Evolutionary conservation across 345 rosid genomes (phyloP), one percentile per base, ranked within the genome.

Genomic region (Eucalyptus albens): DNA sequence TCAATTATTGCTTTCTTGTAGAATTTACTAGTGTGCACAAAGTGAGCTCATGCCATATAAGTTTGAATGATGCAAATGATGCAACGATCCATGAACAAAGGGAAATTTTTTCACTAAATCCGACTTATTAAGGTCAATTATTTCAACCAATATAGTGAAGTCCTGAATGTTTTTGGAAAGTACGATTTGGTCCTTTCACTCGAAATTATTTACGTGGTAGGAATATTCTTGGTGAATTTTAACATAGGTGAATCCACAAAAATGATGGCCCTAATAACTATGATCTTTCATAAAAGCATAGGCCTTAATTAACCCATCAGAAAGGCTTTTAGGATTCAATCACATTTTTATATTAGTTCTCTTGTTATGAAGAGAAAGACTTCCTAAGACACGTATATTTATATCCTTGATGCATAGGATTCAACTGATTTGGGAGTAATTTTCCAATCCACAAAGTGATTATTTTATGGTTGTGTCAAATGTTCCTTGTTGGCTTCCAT

Each of bases 1-100:
- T 12, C 31, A 60, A 0, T 60, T 16, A 12, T 1, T 60, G 9
- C 0, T 60, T 4, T 60, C 3, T 60, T 5, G 0, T 3, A 27
- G 6, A 1, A 16, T 60, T 60, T 60, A 6, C 31, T 0, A 6
- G 6, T 60, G 0, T 27, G 15, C 31, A 6, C 9, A 60, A 60
- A 0, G 1, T 0, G 65, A 26, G n/a, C 65, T 26, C 65, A 27
- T 60, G 31, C 69, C 16, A 2, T 12, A 27, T 6, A 9, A 60
- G 67, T 60, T 12, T 27, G 13, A 60, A 27, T 60, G 60, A 55
- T 55, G 60, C 60, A 21, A 59, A 5, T 59, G 62, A 3, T 53
- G 62, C 15, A 59, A 11, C 6, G 14, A 24, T 59, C 6, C 27
- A 59, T 24, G 6, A 5, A 59, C n/a, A 59, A 24, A 59, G n/a